Evolutionary conservation across 2,329 filamentous ascomycete species (phyloP).

Genomic region (Botrytis medusae): DNA sequence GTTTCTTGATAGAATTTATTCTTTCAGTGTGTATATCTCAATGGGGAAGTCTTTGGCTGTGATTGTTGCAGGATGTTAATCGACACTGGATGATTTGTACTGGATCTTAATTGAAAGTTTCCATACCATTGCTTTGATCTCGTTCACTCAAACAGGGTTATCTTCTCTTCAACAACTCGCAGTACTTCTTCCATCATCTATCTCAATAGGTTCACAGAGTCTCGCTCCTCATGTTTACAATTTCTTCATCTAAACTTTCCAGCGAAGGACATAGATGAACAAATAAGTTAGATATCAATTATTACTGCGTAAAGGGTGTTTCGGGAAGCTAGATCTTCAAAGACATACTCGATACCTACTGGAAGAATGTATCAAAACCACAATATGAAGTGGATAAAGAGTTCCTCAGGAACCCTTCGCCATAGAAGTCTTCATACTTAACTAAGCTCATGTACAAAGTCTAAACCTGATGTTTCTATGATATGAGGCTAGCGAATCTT

Average conservation of each 20-base stretch:
- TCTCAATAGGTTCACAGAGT: neutral
- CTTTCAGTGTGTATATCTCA: too few relatives aligned
- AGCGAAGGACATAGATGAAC: neutral
- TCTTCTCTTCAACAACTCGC: too few relatives aligned
- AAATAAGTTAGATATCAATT: neutral
- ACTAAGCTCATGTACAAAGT: too few relatives aligned
- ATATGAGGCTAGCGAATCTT: too few relatives aligned
- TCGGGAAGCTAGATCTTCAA: neutral
- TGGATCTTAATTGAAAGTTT: neutral
- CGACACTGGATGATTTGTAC: neutral
- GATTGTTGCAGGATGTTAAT: neutral
- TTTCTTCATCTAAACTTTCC: neutral
- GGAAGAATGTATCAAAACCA: too few relatives aligned
- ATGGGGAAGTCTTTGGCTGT: neutral
- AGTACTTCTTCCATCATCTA: neutral
- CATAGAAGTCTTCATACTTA: too few relatives aligned
- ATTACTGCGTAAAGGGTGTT: neutral
- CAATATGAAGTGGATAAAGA: too few relatives aligned
- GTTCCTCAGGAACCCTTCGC: too few relatives aligned
- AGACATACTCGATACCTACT: too few relatives aligned
- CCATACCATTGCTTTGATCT: neutral
- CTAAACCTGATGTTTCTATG: too few relatives aligned
- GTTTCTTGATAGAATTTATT: neutral
- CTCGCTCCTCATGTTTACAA: neutral
- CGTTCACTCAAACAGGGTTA: neutral